A percentile compares a stretch with the other conserved stretches of the same genome.
Conservation (phyloP, 371 early-diverging fungal species). For the Mortierella sp. region DNA sequence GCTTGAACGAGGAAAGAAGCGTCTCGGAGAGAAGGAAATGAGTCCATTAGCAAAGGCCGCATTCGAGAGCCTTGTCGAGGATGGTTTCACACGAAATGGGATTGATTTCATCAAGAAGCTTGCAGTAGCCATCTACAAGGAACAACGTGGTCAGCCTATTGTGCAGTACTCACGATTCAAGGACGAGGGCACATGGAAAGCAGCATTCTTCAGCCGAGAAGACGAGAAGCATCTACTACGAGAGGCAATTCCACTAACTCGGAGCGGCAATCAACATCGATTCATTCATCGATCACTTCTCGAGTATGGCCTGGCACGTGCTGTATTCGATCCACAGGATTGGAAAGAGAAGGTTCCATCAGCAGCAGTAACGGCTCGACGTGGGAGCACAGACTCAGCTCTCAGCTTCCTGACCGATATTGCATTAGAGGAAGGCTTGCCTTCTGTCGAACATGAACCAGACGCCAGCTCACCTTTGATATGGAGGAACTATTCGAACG, state of each 20-base stretch:
- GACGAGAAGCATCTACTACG: not conserved
- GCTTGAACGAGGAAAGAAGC: constrained; percentile 2
- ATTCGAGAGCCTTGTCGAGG: constrained; percentile 8
- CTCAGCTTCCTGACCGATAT: not conserved
- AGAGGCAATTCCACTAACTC: constrained; percentile 2
- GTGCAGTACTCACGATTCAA: not conserved
- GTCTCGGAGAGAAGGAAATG: not conserved
- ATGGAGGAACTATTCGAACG: not conserved
- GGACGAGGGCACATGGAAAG: constrained; percentile 7
- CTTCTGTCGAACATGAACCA: not conserved
- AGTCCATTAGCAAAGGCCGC: not conserved
- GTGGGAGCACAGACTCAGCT: not conserved
- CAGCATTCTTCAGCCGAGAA: not conserved
- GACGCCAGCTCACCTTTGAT: not conserved
- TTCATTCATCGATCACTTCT: constrained; percentile 16
- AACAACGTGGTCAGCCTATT: constrained; percentile 9
- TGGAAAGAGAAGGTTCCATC: not conserved
- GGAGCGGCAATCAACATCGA: constrained; percentile 1
- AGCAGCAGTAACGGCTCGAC: not conserved
- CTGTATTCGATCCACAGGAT: not conserved
- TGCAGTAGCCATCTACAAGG: constrained; percentile 6
- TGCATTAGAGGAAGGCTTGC: not conserved
- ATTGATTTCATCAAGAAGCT: constrained; percentile 3
- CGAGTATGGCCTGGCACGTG: not conserved
- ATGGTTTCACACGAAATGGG: not conserved